These are phyloP conservation scores for Volvox africanus DNA, from an alignment of 139 green algal genomes.

Conservation along the genomic window DNA sequence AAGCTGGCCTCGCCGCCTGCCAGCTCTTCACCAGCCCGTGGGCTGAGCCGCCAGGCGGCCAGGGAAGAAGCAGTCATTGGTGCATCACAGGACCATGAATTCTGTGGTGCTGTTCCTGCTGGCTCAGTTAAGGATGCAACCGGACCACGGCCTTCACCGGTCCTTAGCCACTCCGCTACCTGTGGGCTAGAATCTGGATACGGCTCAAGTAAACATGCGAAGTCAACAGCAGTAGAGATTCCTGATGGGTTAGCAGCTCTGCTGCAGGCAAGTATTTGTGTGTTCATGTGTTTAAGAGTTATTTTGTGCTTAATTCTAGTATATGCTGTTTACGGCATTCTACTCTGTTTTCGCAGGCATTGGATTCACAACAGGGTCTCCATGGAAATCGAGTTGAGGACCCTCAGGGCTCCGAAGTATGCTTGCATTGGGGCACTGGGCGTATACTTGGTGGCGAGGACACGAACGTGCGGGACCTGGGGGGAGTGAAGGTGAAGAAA, in stretches of 20 bases:
- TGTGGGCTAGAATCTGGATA: not conserved
- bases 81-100: not conserved
- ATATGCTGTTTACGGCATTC: not conserved
- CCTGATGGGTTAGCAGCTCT: conserved; percentile 39
- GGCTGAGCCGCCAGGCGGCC: not conserved
- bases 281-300: not conserved
- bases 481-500: too few relatives aligned
- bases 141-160: not conserved
- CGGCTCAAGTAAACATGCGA: not conserved
- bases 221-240: not conserved
- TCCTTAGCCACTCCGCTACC: not conserved
- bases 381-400: too few relatives aligned
- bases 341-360: conserved; percentile 18
- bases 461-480: too few relatives aligned
- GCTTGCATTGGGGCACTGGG: too few relatives aligned
- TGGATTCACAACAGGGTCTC: conserved; percentile 32
- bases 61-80: not conserved
- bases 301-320: not conserved
- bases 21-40: not conserved
- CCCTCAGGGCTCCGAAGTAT: too few relatives aligned
- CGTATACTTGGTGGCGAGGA: not conserved
- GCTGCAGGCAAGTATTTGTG: not conserved
- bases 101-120: not conserved
- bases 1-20: not conserved
- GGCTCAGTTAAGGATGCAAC: not conserved